Conservation (phyloP, 1,284 basidiomycete genomes). For the Ganoderma multipileum region DNA sequence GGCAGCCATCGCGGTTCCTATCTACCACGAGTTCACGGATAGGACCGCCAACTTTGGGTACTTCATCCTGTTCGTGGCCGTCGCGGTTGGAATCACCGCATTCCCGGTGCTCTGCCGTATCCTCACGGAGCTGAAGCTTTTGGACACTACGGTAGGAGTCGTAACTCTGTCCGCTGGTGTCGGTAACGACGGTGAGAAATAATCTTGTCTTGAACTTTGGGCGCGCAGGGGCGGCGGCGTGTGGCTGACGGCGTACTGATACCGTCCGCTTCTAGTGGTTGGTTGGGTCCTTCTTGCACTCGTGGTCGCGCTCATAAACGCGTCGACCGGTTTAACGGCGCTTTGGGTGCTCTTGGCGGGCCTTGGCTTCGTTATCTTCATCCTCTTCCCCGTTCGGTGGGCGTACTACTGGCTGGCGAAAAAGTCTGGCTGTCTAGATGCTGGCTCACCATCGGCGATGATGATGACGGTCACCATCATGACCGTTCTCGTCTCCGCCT, state of each 20-base stretch:
- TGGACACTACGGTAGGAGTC: conserved; percentile 73
- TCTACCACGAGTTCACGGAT: conserved; percentile 69
- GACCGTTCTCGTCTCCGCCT: conserved; percentile 80
- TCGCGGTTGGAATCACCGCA: conserved; percentile 69
- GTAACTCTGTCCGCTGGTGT: conserved; percentile 75
- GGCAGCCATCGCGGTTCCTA: conserved; percentile 65
- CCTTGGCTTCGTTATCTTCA: conserved; percentile 62
- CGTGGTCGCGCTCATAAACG: conserved; percentile 69
- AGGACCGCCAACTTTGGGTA: conserved; percentile 62
- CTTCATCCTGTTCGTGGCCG: conserved; percentile 75
- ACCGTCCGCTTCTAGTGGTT: conserved; percentile 44
- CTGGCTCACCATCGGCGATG: conserved; percentile 71
- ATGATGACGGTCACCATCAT: conserved; percentile 86
- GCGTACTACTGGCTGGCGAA: conserved; percentile 72
- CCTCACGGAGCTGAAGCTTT: conserved; percentile 47
- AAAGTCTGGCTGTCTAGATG: conserved; percentile 78
- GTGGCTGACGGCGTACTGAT: background rate
- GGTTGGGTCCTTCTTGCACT: conserved; percentile 60
- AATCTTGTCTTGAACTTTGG: background rate
- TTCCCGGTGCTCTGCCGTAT: conserved; percentile 76
- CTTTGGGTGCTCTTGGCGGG: conserved; percentile 69
- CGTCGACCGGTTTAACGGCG: conserved; percentile 56
- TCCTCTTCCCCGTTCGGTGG: conserved; percentile 72
- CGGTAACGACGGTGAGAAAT: conserved; percentile 60
- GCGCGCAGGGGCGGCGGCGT: no score